These are phyloP conservation scores for Leccinum uliginosum DNA, from an alignment of 768 basidiomycete species.

Conservation along the genomic window DNA sequence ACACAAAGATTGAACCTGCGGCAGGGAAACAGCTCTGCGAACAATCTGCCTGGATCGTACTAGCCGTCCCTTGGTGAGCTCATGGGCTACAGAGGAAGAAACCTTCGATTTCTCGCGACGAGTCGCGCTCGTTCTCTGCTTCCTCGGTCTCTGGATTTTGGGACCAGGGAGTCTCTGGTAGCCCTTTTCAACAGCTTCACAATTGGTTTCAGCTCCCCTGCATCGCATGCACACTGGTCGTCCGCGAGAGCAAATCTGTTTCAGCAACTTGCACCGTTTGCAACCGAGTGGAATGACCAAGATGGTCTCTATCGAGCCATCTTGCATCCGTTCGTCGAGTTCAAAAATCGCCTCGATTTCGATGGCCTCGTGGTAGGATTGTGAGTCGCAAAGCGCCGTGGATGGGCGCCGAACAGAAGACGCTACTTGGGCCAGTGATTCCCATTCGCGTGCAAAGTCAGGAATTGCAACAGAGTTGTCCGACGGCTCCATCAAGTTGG, in stretches of 20 bases:
- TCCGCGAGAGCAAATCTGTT: conserved; percentile 24
- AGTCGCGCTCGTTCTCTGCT: neutral
- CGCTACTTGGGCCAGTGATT: conserved; percentile 3
- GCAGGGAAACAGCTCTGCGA: neutral
- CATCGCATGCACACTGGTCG: conserved; percentile 26
- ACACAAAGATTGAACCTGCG: neutral
- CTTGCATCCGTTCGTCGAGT: conserved; percentile 12
- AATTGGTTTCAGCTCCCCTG: conserved; percentile 1
- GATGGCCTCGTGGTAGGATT: conserved; percentile 18
- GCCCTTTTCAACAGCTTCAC: neutral
- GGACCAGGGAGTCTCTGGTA: conserved; percentile 27
- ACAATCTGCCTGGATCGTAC: neutral
- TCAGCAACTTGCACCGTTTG: conserved; percentile 7
- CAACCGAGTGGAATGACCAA: conserved; percentile 22
- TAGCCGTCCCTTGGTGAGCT: neutral
- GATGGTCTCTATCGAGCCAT: conserved; percentile 11
- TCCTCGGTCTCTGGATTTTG: conserved; percentile 5
- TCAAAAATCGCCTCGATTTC: conserved; percentile 26
- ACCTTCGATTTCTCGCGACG: neutral
- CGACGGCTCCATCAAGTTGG: neutral
- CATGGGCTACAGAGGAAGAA: neutral
- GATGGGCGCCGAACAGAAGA: conserved; percentile 26
- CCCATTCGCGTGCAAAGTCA: conserved; percentile 21
- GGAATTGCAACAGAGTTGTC: conserved; percentile 3
- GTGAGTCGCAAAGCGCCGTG: conserved; percentile 11